Evolutionary conservation across 2,329 filamentous ascomycete genomes (phyloP), one percentile per base, ranked within the genome.

Genomic region (Penicillium decumbens): DNA sequence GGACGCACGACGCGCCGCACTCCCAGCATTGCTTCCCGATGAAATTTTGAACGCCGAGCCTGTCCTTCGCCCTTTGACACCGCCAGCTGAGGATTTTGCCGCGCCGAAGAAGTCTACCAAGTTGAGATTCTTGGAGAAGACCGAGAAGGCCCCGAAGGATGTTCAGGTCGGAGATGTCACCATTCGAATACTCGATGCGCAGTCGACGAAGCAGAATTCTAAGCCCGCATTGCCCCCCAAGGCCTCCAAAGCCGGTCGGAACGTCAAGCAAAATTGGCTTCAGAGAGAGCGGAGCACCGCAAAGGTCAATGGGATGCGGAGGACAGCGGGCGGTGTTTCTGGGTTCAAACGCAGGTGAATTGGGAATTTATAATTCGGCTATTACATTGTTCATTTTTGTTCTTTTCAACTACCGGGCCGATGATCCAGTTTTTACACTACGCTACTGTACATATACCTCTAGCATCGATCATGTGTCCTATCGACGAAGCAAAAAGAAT

Each of bases 1-100:
- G 50, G 67, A 71, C 45, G 49, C 65, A 54, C 61, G 66, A 59
- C 63, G 63, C 54, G 65, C 57, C 9, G 60, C 64, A n/a, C 69
- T 80, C 10, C 77, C 77, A 5, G 72, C 70, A 33, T 69, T 80
- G 20, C 73, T 80, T 29, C 78, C 78, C 4, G 72, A 75, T 44
- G 75, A 77, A 23, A 73, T 80, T 37, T 63, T 80, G 42, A 75
- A 74, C 43, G 70, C 72, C 12, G 72, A 73, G 24, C 75, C 74
- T 20, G 66, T 69, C 27, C 61, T 63, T 8, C 69, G 74, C 23
- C 72, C 74, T 4, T 73, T 73, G 2, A 77, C 74, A 1, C 74
- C 74, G 4, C 74, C 75, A 1, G 64, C 64, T 3, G 67, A 73
- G 43, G 62, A 63, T 5, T 53, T 52, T 8, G 44, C 53, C 6